Evolutionary conservation across 257 asterid species (phyloP).

Genomic region (Pogostemon cablin): DNA sequence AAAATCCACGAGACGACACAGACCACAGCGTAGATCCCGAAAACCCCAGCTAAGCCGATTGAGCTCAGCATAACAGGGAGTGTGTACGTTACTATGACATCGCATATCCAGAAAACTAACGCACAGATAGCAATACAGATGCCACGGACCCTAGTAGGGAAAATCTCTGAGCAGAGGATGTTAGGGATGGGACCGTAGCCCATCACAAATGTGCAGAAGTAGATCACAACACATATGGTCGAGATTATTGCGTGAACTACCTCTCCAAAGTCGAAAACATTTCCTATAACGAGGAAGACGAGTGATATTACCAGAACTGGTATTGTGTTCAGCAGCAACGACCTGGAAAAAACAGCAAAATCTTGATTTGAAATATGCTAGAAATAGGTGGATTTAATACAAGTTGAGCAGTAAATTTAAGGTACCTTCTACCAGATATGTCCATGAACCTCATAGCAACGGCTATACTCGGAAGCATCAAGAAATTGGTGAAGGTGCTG

Average conservation of each 20-base stretch:
- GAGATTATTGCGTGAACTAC: conserved; percentile 70
- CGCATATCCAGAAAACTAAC: conserved; percentile 83
- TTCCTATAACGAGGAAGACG: conserved; percentile 63
- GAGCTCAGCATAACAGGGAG: conserved; percentile 77
- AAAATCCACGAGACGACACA: conserved; percentile 69
- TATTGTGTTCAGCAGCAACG: conserved; percentile 70
- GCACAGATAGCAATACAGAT: conserved; percentile 86
- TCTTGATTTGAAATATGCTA: background rate
- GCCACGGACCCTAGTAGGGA: conserved; percentile 87
- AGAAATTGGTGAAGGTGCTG: conserved; percentile 51
- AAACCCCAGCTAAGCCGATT: conserved; percentile 81
- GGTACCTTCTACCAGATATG: conserved; percentile 80
- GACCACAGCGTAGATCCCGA: conserved; percentile 71
- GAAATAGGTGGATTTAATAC: background rate
- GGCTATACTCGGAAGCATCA: conserved; percentile 70
- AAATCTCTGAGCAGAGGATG: conserved; percentile 82
- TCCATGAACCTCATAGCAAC: conserved; percentile 95
- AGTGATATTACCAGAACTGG: conserved; percentile 70
- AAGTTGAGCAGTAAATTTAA: background rate
- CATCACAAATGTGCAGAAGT: conserved; percentile 87
- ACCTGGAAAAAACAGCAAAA: conserved; percentile 43
- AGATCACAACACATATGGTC: conserved; percentile 65
- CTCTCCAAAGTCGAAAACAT: conserved; percentile 54
- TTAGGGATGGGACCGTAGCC: conserved; percentile 91
- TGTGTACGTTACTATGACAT: conserved; percentile 80